These are phyloP conservation scores for Apophysomyces ossiformis DNA, from an alignment of 371 early-diverging fungal genomes.

Conservation along the genomic window DNA sequence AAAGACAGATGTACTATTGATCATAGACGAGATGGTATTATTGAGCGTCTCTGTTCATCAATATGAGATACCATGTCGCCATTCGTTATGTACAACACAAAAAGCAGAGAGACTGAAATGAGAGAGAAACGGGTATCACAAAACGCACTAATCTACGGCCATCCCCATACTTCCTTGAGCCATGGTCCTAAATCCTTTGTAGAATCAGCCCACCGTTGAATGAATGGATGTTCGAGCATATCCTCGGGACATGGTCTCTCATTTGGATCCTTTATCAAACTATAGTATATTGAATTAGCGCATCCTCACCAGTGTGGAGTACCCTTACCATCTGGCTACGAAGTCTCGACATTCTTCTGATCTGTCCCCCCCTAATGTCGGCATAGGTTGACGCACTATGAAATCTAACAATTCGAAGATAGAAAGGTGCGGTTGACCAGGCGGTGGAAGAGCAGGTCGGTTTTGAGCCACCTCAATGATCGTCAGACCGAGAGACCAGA, in stretches of 20 bases:
- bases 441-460: constrained; percentile 86
- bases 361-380: constrained; percentile 71
- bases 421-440: constrained; percentile 66
- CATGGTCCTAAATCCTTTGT: constrained; percentile 45
- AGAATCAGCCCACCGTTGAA: constrained; percentile 47
- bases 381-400: constrained; percentile 89
- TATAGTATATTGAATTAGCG: constrained; percentile 8
- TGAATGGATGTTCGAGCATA: constrained; percentile 69
- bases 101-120: neutral
- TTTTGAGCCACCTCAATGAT: constrained; percentile 92
- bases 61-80: neutral
- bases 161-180: constrained; percentile 61
- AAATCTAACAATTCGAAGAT: constrained; percentile 91
- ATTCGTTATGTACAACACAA: constrained; percentile 9
- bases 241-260: constrained; percentile 77
- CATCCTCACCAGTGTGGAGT: constrained; percentile 35
- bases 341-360: constrained; percentile 79
- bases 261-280: constrained; percentile 75
- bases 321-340: constrained; percentile 70
- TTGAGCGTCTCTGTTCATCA: neutral
- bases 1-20: neutral
- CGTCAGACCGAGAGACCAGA: constrained; percentile 95
- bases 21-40: neutral
- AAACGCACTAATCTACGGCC: constrained; percentile 26
- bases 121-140: constrained; percentile 16